These are phyloP conservation scores for Torulaspora microellipsoides DNA, from an alignment of 805 yeast genomes.

Conservation along the genomic window DNA sequence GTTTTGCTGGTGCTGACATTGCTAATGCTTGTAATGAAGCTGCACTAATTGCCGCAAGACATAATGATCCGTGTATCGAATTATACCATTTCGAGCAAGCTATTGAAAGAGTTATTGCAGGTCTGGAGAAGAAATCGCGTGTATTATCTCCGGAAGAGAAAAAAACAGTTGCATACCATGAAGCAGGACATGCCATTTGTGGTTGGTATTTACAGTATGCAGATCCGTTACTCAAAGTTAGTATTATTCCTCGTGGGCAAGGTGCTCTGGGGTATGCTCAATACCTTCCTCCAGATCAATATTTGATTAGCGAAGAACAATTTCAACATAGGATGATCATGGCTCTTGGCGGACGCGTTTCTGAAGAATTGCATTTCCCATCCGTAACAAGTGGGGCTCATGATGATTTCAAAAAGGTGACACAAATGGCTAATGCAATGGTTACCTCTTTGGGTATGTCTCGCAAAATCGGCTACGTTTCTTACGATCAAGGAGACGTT, in stretches of 20 bases:
- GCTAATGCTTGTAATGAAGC: slow-evolving; percentile 95
- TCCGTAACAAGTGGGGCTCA: slow-evolving; percentile 89
- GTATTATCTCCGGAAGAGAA: slow-evolving; percentile 77
- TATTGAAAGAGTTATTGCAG: slow-evolving; percentile 90
- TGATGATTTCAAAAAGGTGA: slow-evolving; percentile 89
- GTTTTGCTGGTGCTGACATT: slow-evolving; percentile 94
- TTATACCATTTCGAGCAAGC: slow-evolving; percentile 83
- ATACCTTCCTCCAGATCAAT: slow-evolving; percentile 85
- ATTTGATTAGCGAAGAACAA: slow-evolving; percentile 70
- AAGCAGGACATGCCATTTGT: slow-evolving; percentile 95
- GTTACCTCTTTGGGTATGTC: slow-evolving; percentile 87
- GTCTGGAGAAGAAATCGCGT: slow-evolving; percentile 81
- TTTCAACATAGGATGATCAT: slow-evolving; percentile 83
- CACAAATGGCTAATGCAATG: slow-evolving; percentile 86
- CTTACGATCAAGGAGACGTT: slow-evolving; percentile 44
- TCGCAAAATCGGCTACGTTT: slow-evolving; percentile 57
- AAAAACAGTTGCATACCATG: slow-evolving; percentile 86
- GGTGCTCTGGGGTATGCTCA: slow-evolving; percentile 97
- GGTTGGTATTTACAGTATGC: slow-evolving; percentile 90
- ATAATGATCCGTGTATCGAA: slow-evolving; percentile 55
- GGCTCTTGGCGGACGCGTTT: slow-evolving; percentile 89
- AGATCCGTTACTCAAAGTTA: slow-evolving; percentile 88
- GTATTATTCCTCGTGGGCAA: slow-evolving; percentile 90
- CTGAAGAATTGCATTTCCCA: slow-evolving; percentile 83
- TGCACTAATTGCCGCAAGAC: slow-evolving; percentile 87